Percentiles rank a stretch among this genome's conserved stretches.
These are phyloP conservation scores for Russula sp. DNA, from an alignment of 768 basidiomycete genomes.

Conservation along the genomic window DNA sequence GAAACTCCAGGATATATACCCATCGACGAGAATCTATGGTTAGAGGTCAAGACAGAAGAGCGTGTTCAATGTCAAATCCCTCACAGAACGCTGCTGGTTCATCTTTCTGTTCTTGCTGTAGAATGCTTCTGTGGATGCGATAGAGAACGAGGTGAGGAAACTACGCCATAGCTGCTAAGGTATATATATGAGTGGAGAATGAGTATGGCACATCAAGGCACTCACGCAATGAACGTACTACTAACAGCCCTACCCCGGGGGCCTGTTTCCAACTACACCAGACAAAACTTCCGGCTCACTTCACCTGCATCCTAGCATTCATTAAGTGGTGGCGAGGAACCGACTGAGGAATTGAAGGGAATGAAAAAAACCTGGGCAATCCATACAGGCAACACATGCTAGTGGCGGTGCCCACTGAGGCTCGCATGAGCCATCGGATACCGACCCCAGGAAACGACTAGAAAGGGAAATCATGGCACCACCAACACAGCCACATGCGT, in stretches of 20 bases:
- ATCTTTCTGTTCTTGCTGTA: background rate
- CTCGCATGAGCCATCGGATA: background rate
- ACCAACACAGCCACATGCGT: background rate
- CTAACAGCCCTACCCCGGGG: background rate
- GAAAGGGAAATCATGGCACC: slow-evolving; percentile 4
- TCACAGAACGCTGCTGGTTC: background rate
- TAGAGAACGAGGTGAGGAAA: background rate
- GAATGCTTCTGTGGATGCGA: background rate
- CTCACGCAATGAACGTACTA: background rate
- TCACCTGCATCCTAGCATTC: background rate
- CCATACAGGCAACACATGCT: background rate
- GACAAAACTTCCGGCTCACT: background rate
- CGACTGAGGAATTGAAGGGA: background rate
- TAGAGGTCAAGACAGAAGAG: background rate
- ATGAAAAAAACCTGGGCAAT: background rate
- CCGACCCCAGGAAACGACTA: background rate
- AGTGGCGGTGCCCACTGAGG: background rate
- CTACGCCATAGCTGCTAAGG: background rate
- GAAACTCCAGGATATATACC: slow-evolving; percentile 3
- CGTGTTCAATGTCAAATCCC: background rate
- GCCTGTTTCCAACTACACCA: background rate
- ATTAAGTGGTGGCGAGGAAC: background rate
- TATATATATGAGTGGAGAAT: background rate
- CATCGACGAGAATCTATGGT: slow-evolving; percentile 7
- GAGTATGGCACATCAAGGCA: slow-evolving; percentile 2